Conservation (phyloP, 2,329 filamentous ascomycete species). For the Aciculosporium take region DNA sequence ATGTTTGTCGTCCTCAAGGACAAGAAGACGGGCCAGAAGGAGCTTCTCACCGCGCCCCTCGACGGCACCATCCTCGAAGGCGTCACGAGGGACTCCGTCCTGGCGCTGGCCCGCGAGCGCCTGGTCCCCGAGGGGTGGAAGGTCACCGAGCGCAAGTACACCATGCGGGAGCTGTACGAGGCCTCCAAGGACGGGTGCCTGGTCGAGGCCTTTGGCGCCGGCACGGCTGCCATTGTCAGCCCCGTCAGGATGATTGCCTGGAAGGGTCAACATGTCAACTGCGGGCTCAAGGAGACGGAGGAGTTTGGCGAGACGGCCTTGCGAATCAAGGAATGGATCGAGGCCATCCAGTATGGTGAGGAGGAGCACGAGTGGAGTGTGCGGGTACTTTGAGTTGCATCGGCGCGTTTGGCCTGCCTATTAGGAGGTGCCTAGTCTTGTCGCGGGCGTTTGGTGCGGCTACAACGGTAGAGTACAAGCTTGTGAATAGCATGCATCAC, state of each 20-base stretch:
- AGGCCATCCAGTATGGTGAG: slow-evolving; percentile 88
- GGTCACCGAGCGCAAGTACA: slow-evolving; percentile 78
- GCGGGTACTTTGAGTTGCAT: slow-evolving; percentile 16
- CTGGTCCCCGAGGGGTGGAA: slow-evolving; percentile 78
- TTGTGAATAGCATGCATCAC: background rate
- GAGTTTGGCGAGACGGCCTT: slow-evolving; percentile 79
- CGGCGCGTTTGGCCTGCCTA: background rate
- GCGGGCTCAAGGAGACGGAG: slow-evolving; percentile 64
- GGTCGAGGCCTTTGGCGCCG: slow-evolving; percentile 84
- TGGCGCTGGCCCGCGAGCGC: slow-evolving; percentile 72
- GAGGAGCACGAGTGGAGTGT: slow-evolving; percentile 87
- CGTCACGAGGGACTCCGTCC: slow-evolving; percentile 81
- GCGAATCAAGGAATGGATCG: slow-evolving; percentile 93
- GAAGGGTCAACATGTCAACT: slow-evolving; percentile 67
- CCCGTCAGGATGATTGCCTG: slow-evolving; percentile 83
- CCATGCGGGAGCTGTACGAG: slow-evolving; percentile 72
- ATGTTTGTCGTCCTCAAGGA: slow-evolving; percentile 79
- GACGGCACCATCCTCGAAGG: slow-evolving; percentile 95
- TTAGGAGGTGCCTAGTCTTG: too few species aligned
- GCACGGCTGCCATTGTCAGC: slow-evolving; percentile 87
- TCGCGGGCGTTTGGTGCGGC: too few species aligned
- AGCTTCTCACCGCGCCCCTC: slow-evolving; percentile 86
- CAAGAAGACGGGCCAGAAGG: slow-evolving; percentile 77
- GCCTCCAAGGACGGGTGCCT: slow-evolving; percentile 73
- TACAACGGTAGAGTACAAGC: background rate